Evolutionary conservation across 1,284 basidiomycete species (phyloP).

Genomic region (Microstroma glucosiphilum): DNA sequence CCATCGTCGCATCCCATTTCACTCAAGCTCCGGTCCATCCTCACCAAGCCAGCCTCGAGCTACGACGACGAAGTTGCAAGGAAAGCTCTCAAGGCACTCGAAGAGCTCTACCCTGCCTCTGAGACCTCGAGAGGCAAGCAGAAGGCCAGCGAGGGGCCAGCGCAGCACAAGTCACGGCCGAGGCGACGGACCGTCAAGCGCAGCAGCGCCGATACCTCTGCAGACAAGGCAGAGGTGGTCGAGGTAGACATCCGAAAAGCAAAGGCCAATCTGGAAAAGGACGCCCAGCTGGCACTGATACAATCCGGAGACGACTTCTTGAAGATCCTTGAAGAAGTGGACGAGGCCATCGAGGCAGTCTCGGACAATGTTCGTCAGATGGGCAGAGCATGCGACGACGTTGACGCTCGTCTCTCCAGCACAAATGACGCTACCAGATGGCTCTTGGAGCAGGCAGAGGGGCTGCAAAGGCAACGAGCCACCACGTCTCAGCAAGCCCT

Average conservation of each 20-base stretch:
- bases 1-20: slow-evolving; percentile 12
- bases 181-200: too few relatives aligned
- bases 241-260: slow-evolving; percentile 56
- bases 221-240: neutral
- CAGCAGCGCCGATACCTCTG: neutral
- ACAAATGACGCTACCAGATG: slow-evolving; percentile 21
- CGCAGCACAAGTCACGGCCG: too few relatives aligned
- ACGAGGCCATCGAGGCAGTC: slow-evolving; percentile 57
- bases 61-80: slow-evolving; percentile 13
- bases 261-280: slow-evolving; percentile 69
- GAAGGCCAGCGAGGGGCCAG: neutral
- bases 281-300: slow-evolving; percentile 73
- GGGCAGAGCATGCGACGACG: slow-evolving; percentile 21
- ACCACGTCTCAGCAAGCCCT: slow-evolving; percentile 58
- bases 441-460: slow-evolving; percentile 21
- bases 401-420: slow-evolving; percentile 8
- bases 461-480: slow-evolving; percentile 46
- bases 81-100: slow-evolving; percentile 21
- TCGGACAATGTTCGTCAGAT: slow-evolving; percentile 19
- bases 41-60: neutral
- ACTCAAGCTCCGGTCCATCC: slow-evolving; percentile 10
- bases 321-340: slow-evolving; percentile 73
- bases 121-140: slow-evolving; percentile 3
- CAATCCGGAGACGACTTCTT: slow-evolving; percentile 75
- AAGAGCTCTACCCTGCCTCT: slow-evolving; percentile 20